Evolutionary conservation across 2,329 filamentous ascomycete species (phyloP).

Genomic region (Sporothrix sp.): DNA sequence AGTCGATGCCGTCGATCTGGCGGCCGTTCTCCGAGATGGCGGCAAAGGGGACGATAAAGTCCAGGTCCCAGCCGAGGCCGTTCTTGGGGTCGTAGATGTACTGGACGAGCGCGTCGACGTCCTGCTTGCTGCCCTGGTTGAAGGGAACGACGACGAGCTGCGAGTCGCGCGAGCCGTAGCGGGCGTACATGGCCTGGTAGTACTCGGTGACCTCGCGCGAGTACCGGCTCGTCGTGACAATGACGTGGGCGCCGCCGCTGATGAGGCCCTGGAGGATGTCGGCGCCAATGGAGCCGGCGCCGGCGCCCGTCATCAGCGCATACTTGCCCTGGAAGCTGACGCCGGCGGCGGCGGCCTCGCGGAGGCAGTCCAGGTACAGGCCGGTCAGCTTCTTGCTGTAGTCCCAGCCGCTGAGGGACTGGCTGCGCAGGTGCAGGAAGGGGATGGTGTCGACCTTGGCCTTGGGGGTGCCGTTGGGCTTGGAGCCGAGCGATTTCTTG

Average conservation of each 20-base stretch:
- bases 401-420: constrained; percentile 89
- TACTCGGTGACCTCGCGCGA: constrained; percentile 97
- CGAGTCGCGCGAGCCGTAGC: constrained; percentile 85
- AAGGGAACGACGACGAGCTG: constrained; percentile 97
- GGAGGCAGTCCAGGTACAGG: constrained; percentile 82
- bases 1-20: constrained; percentile 94
- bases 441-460: constrained; percentile 96
- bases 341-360: constrained; percentile 77
- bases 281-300: constrained; percentile 93
- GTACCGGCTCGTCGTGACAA: constrained; percentile 94
- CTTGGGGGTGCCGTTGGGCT: constrained; percentile 51
- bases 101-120: constrained; percentile 84
- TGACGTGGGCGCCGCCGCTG: constrained; percentile 90
- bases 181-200: constrained; percentile 97
- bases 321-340: constrained; percentile 93
- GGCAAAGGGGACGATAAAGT: constrained; percentile 91
- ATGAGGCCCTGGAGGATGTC: constrained; percentile 94
- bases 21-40: constrained; percentile 97
- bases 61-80: constrained; percentile 95
- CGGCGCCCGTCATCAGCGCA: constrained; percentile 94
- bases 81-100: constrained; percentile 97
- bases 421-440: constrained; percentile 93
- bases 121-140: constrained; percentile 98
- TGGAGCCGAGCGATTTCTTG: constrained; percentile 39
- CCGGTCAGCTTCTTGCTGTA: constrained; percentile 98